phyloP scores from a whole-genome alignment of 1,139 yeast genomes.

The Magnusiomyces clavatus region DNA sequence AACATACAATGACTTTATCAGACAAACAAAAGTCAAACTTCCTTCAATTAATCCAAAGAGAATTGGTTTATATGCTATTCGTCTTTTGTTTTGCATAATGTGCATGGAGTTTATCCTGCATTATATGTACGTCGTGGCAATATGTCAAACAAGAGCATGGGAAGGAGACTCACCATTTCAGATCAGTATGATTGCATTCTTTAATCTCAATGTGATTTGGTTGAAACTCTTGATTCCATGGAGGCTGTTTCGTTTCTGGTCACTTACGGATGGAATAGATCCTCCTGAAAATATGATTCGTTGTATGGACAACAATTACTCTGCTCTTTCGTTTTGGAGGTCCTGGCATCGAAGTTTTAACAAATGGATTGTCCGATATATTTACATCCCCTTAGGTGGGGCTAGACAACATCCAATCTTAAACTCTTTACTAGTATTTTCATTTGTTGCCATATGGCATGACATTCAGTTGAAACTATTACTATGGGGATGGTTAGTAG shows the following conservation, averaged over 20 bases:
- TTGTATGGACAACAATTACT: constrained; percentile 89
- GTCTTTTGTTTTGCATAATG: constrained; percentile 65
- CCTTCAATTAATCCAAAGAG: constrained; percentile 48
- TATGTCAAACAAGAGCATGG: constrained; percentile 86
- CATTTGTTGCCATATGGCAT: constrained; percentile 98
- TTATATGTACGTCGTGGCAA: constrained; percentile 87
- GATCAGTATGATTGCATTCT: constrained; percentile 87
- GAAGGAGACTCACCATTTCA: constrained; percentile 83
- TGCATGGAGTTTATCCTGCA: constrained; percentile 88
- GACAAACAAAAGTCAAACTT: constrained; percentile 44
- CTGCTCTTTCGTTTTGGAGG: constrained; percentile 93
- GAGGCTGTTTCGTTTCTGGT: constrained; percentile 93
- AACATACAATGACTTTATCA: constrained; percentile 83
- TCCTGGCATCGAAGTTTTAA: constrained; percentile 97
- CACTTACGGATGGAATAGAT: constrained; percentile 81
- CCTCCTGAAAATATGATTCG: constrained; percentile 98
- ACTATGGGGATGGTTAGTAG: constrained; percentile 95
- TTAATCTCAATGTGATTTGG: constrained; percentile 89
- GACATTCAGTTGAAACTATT: constrained; percentile 81
- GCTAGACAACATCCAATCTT: constrained; percentile 52
- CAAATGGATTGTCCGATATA: constrained; percentile 73
- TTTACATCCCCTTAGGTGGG: constrained; percentile 89
- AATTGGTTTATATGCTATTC: constrained; percentile 51
- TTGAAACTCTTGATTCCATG: constrained; percentile 85
- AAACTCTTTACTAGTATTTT: constrained; percentile 80